Evolutionary conservation across 495 filamentous ascomycete species (phyloP), one percentile per base, ranked within the genome.

Genomic region (Glarea lozoyensis): DNA sequence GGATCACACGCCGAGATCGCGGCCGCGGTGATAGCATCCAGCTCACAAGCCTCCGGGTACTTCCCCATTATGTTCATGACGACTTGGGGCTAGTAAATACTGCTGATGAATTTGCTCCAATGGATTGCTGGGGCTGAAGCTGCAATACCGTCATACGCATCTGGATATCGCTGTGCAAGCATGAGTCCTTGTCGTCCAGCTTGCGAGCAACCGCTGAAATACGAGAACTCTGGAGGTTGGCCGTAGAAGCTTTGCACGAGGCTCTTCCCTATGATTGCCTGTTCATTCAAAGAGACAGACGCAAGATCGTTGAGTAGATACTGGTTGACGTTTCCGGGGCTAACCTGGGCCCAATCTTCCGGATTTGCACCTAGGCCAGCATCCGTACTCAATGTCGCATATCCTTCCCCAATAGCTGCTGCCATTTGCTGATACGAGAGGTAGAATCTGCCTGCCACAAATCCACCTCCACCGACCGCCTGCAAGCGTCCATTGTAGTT

Each of bases 401-500:
- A 72, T 0, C 70, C 69, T 0, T 54, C 50, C 17, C 40, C 47
- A 0, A 62, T 49, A 1, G 60, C 59, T 2, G 48, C 53, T 33
- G 36, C 42, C 57, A 60, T 63, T 18, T 20, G 53, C 2, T 29
- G 37, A 48, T 45, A 49, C 4, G 41, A 16, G 12, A 51, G 40
- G 21, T 19, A 20, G 13, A 36, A 43, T 0, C 43, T 35, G 2
- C 65, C 63, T 10, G 64, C 61, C 9, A 40, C 40, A 22, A 47
- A 77, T 3, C 64, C 69, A 3, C 58, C 66, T 0, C 73, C 70
- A 5, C 73, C 70, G 11, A 68, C 27, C 10, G 53, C 61, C 32
- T 62, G 54, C 15, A 72, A 46, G 3, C 63, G 52, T 0, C 58
- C 60, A 33, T 72, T 70, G 61, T 64, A 72, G 2, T 25, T 18